Evolutionary conservation across 805 yeast genomes (phyloP), one percentile per base, ranked within the genome.

Genomic region (Hanseniaspora lachancei): DNA sequence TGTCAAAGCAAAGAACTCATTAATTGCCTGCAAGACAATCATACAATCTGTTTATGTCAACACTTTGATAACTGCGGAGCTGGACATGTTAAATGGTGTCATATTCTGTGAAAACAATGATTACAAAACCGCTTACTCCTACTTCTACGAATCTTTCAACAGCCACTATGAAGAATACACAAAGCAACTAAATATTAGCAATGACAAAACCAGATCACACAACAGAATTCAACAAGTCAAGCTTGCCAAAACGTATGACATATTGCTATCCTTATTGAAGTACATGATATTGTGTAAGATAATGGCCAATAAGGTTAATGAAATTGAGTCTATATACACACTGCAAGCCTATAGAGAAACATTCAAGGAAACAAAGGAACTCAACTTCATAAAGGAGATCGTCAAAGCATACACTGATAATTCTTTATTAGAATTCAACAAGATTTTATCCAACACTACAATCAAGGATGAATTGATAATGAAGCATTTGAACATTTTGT

Each of bases 1-100:
- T 63, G 85, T 96, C 5, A 93, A 91, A 71, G 79, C 96, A 5
- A 80, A 86, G 63, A 97, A 97, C 8, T 82, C 96, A 2, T 75
- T 93, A 63, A 89, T 97, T 2, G 82, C 95, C 48, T 96, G 98
- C 1, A 80, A 97, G 69, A 93, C 98, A 0, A 84, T 95, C 2
- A 98, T 98, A n/a, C 95, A 93, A 68, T 79, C 97, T 23, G 87
- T 93, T 53, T 95, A 89, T 72, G 86, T 96, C 64, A 95, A 97
- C 10, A 86, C 97, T n/a, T 74, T 82, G 52, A 77, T 84, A 62
- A 96, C 93, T 71, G 97, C 97, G 1, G 95, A 89, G 66, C 77
- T 93, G 55, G 99, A 93, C 68, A 79, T 87, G 71, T 89, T 91
- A 83, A 83, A 95, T 66, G 98, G 99, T 62, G 82, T 91, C 56